These are phyloP conservation scores for Phialemonium atrogriseum DNA, from an alignment of 2,329 filamentous ascomycete genomes.

Conservation along the genomic window DNA sequence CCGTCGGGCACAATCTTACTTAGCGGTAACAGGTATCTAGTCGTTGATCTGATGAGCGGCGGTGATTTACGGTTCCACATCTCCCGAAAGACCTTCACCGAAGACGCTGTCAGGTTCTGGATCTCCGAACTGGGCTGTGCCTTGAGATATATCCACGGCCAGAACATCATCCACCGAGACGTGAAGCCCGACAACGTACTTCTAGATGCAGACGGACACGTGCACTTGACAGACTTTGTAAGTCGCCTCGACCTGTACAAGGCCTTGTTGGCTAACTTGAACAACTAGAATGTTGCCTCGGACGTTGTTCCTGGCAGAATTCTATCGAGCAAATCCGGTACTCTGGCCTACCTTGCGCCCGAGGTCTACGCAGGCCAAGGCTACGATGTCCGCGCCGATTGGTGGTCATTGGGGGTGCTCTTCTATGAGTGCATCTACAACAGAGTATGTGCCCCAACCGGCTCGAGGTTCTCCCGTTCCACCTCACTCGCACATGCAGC, in stretches of 20 bases:
- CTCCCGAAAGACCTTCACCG: constrained; percentile 93
- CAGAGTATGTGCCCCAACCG: constrained; percentile 53
- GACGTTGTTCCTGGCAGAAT: constrained; percentile 77
- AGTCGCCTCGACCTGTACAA: constrained; percentile 28
- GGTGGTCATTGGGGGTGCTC: constrained; percentile 97
- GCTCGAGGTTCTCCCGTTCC: not conserved
- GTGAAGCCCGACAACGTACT: constrained; percentile 90
- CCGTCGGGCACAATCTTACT: constrained; percentile 9
- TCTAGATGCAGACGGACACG: constrained; percentile 81
- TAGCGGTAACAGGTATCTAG: constrained; percentile 81
- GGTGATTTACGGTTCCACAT: constrained; percentile 97
- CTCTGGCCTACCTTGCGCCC: constrained; percentile 87
- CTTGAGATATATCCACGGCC: constrained; percentile 73
- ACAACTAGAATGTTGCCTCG: constrained; percentile 79
- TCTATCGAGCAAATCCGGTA: constrained; percentile 93
- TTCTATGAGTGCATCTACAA: constrained; percentile 99
- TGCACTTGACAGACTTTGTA: constrained; percentile 97
- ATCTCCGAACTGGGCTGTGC: constrained; percentile 91
- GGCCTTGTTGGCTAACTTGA: constrained; percentile 5
- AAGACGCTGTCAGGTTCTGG: constrained; percentile 96
- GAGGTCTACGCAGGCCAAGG: constrained; percentile 90
- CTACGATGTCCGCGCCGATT: constrained; percentile 86
- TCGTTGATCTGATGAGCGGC: constrained; percentile 96
- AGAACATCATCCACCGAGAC: constrained; percentile 85
- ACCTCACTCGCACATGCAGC: not conserved